A percentile compares a stretch with the other conserved stretches of the same genome.
These are phyloP conservation scores for Cenchrus fungigraminus DNA, from an alignment of 176 grass and related monocot genomes.

Conservation along the genomic window DNA sequence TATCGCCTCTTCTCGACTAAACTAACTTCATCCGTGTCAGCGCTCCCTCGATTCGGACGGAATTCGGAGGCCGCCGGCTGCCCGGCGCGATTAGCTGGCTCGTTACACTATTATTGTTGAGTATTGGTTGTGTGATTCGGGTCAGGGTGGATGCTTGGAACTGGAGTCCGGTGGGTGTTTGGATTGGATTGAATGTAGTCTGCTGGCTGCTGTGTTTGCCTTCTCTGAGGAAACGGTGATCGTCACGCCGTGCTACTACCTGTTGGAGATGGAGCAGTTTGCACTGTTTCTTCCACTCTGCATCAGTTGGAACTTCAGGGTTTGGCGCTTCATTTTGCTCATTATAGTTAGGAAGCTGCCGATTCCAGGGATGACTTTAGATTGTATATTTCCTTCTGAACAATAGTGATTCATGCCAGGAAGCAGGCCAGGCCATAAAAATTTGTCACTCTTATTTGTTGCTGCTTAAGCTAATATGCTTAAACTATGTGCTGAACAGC, in stretches of 20 bases:
- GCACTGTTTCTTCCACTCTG: not conserved
- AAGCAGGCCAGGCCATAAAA: not conserved
- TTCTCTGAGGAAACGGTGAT: not conserved
- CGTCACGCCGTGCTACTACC: not conserved
- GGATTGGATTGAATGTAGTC: not conserved
- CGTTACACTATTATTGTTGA: not conserved
- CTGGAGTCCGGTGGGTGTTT: not conserved
- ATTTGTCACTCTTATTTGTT: not conserved
- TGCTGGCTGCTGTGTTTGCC: not conserved
- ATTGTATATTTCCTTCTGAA: not conserved
- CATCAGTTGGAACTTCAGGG: not conserved
- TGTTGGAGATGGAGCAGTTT: not conserved
- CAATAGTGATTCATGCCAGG: not conserved
- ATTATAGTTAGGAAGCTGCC: not conserved
- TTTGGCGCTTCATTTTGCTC: not conserved
- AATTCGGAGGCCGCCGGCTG: no score
- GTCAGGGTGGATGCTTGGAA: not conserved
- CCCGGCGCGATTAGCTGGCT: not conserved
- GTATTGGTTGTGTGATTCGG: slow-evolving; percentile 6
- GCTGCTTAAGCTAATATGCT: not conserved
- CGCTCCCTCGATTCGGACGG: not conserved
- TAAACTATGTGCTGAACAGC: slow-evolving; percentile 9
- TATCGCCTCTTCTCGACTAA: not conserved
- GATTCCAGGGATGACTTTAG: not conserved
- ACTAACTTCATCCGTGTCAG: not conserved